Percentiles rank a stretch among this genome's conserved stretches.
Evolutionary conservation across 495 filamentous ascomycete genomes (phyloP).

Genomic region (Lasiosphaeria ovina): DNA sequence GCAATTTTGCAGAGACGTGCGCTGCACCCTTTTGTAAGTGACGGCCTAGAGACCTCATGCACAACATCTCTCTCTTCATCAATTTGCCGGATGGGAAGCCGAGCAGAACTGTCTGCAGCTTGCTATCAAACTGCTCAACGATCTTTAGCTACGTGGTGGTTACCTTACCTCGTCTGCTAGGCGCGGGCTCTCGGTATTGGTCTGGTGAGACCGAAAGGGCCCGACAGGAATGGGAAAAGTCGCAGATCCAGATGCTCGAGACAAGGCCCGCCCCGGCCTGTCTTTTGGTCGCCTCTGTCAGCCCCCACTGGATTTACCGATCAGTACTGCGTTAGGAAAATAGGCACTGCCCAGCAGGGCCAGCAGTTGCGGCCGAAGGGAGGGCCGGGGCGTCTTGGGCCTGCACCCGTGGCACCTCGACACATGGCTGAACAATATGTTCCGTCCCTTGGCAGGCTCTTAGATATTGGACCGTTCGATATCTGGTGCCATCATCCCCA

Average conservation of each 20-base stretch:
- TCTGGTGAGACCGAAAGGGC: not conserved
- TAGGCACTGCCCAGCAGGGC: not conserved
- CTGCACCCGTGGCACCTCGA: constrained; percentile 10
- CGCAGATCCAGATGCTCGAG: not conserved
- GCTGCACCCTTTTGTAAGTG: not conserved
- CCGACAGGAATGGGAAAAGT: not conserved
- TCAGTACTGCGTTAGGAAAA: not conserved
- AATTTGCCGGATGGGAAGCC: no score
- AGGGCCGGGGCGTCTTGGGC: not conserved
- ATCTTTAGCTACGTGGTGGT: no score
- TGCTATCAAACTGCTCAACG: no score
- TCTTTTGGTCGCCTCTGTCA: not conserved
- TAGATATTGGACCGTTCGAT: constrained; percentile 27
- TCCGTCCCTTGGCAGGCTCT: constrained; percentile 17
- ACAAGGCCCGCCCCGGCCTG: not conserved
- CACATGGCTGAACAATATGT: constrained; percentile 21
- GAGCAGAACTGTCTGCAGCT: no score
- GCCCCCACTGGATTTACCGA: not conserved
- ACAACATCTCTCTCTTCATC: not conserved
- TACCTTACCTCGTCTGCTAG: no score
- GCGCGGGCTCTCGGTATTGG: no score
- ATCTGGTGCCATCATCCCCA: constrained; percentile 11
- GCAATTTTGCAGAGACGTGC: constrained; percentile 15
- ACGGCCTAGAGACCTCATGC: not conserved
- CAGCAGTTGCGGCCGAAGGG: not conserved